Base-by-base conservation (phyloP, 192 early-diverging fungal genomes). In the Podochytrium sp. region DNA sequence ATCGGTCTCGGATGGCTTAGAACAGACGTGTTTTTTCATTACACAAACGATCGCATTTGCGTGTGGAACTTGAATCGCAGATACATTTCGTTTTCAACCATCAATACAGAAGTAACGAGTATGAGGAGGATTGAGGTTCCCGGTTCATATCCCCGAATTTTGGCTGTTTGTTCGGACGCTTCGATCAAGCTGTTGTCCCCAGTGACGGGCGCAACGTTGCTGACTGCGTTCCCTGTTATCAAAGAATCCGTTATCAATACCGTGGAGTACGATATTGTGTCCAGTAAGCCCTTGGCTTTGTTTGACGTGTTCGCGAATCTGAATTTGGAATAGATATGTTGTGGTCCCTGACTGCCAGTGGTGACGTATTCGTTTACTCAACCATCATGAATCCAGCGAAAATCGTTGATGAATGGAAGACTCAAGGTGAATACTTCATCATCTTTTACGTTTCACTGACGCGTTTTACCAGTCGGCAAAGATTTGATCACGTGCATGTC, bases 221-320 rank as follows among this genome's bases (percentile, higher is more conserved):
- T 80, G 3, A 79, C 78, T 23, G 82, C 73, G 10, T 85, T 83
- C 63, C 85, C 85, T 5, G 78, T 83, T 47, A 84, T 85, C 57
- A 14, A 42, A 30, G 82, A 85, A n/a, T 70, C 70, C 4, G 51
- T 33, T 2, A 52, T 76, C 2, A 25, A 66, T 18, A 76, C 57
- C 34, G 71, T 69, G 2, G 78, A 79, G 7, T 83, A 84, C 47
- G 85, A 86, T 58, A 41, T 80, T 14, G 43, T 59, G 2, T 75
- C 77, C 57, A 71, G 81, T 84, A 59, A 74, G 71, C 14, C n/a
- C 39, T 55, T 20, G 20, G 14, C 10, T 33, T 30, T 41, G 16
- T 51, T 64, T 61, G 25, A 23, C 14, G 32, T 70, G 32, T 60
- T 62, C 20, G 5, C 51, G 61, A 38, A 78, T 18, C 7, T 27